These are phyloP conservation scores for Phylloporus sp. DNA, from an alignment of 768 basidiomycete genomes.

Conservation along the genomic window DNA sequence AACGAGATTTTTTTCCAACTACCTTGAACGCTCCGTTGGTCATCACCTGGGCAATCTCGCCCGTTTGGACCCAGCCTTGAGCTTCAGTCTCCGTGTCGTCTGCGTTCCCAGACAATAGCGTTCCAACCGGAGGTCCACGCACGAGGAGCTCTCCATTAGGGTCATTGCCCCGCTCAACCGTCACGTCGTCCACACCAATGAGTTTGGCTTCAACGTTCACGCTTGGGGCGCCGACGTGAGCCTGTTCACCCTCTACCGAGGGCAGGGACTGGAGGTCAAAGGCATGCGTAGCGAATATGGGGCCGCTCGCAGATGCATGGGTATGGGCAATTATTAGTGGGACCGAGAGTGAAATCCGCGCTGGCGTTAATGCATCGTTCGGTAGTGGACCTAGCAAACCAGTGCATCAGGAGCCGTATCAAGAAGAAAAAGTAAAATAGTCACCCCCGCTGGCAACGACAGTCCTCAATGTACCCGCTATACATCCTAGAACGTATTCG, in stretches of 20 bases:
- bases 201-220: slow-evolving; percentile 82
- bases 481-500: slow-evolving; percentile 51
- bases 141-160: slow-evolving; percentile 58
- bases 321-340: slow-evolving; percentile 64
- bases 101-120: slow-evolving; percentile 28
- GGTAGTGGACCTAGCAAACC: slow-evolving; percentile 43
- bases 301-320: slow-evolving; percentile 64
- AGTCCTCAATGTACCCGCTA: slow-evolving; percentile 58
- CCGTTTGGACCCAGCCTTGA: slow-evolving; percentile 42
- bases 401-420: not conserved
- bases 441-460: slow-evolving; percentile 70
- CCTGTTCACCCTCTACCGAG: slow-evolving; percentile 28
- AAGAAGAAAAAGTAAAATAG: slow-evolving; percentile 14
- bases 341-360: slow-evolving; percentile 71
- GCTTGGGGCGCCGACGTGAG: slow-evolving; percentile 74
- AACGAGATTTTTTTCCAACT: slow-evolving; percentile 11
- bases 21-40: slow-evolving; percentile 63
- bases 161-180: slow-evolving; percentile 60
- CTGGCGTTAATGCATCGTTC: slow-evolving; percentile 48
- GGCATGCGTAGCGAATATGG: slow-evolving; percentile 76
- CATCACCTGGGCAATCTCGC: slow-evolving; percentile 44
- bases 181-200: slow-evolving; percentile 58
- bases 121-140: slow-evolving; percentile 71
- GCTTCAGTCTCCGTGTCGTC: slow-evolving; percentile 38
- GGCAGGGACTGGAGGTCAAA: slow-evolving; percentile 80